These are phyloP conservation scores for Epithele typhae DNA, from an alignment of 768 basidiomycete genomes.

Conservation along the genomic window DNA sequence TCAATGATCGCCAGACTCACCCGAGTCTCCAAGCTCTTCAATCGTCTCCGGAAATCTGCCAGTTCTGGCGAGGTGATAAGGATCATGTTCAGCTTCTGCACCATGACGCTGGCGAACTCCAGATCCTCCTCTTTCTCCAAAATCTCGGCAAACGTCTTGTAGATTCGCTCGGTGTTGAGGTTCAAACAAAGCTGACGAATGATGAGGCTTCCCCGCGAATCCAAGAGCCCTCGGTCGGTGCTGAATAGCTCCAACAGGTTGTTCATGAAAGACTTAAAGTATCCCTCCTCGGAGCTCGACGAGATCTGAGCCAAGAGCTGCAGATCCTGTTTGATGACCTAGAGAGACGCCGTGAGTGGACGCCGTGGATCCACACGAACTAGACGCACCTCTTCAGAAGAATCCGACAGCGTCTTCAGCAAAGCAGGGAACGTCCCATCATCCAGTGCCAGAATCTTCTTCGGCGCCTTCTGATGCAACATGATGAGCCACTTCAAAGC, in stretches of 20 bases:
- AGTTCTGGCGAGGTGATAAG: constrained; percentile 94
- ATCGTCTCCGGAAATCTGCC: constrained; percentile 86
- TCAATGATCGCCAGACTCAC: constrained; percentile 39
- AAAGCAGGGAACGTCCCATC: constrained; percentile 96
- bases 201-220: constrained; percentile 91
- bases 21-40: constrained; percentile 91
- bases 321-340: constrained; percentile 95
- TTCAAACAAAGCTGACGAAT: constrained; percentile 92
- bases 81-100: constrained; percentile 96
- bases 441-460: constrained; percentile 95
- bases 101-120: constrained; percentile 96
- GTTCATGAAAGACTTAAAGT: constrained; percentile 94
- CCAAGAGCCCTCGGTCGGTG: constrained; percentile 86
- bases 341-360: constrained; percentile 1
- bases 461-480: constrained; percentile 97
- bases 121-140: constrained; percentile 99
- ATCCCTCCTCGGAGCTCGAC: constrained; percentile 89
- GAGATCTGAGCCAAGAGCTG: constrained; percentile 97
- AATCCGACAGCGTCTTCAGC: constrained; percentile 93
- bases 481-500: constrained; percentile 98
- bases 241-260: constrained; percentile 93
- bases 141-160: constrained; percentile 93
- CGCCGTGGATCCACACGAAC: background rate
- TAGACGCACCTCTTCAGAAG: constrained; percentile 77
- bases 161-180: constrained; percentile 93